These are phyloP conservation scores for Kazachstania sp. DNA, from an alignment of 1,139 yeast species.

Conservation along the genomic window DNA sequence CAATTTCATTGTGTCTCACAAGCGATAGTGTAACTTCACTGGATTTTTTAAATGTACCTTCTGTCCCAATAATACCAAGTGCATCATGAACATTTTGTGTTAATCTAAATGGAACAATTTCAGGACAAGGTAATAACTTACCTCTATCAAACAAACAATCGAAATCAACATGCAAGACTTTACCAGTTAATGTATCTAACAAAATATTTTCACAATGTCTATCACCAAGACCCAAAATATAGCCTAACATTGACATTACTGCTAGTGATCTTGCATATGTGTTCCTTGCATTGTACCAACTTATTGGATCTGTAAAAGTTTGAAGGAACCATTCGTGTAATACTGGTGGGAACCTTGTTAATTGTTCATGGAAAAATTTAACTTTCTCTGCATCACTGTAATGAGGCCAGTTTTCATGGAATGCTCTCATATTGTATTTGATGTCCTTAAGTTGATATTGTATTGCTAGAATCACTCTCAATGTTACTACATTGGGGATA, in stretches of 20 bases:
- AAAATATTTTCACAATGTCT: constrained; percentile 90
- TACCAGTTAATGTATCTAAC: constrained; percentile 65
- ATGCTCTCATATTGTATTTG: constrained; percentile 22
- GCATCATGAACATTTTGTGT: constrained; percentile 89
- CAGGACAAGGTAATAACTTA: constrained; percentile 49
- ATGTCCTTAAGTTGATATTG: constrained; percentile 36
- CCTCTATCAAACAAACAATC: constrained; percentile 88
- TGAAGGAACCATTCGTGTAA: constrained; percentile 82
- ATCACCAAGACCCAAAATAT: constrained; percentile 85
- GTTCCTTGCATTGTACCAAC: constrained; percentile 78
- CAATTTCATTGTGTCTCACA: constrained; percentile 71
- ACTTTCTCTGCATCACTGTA: constrained; percentile 25
- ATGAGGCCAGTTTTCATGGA: constrained; percentile 27
- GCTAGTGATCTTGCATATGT: constrained; percentile 74
- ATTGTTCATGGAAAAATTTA: constrained; percentile 26
- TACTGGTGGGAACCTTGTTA: constrained; percentile 57
- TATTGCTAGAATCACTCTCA: constrained; percentile 55
- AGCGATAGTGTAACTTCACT: constrained; percentile 77
- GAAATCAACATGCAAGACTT: constrained; percentile 87
- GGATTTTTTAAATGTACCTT: constrained; percentile 78
- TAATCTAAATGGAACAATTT: constrained; percentile 85
- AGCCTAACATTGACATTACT: constrained; percentile 97
- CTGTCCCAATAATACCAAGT: constrained; percentile 82
- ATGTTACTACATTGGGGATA: constrained; percentile 76
- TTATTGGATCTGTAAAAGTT: constrained; percentile 79